A percentile compares a stretch with the other conserved stretches of the same genome.
These are phyloP conservation scores for Bodo saltans DNA, from an alignment of 78 protist species.

Conservation along the genomic window DNA sequence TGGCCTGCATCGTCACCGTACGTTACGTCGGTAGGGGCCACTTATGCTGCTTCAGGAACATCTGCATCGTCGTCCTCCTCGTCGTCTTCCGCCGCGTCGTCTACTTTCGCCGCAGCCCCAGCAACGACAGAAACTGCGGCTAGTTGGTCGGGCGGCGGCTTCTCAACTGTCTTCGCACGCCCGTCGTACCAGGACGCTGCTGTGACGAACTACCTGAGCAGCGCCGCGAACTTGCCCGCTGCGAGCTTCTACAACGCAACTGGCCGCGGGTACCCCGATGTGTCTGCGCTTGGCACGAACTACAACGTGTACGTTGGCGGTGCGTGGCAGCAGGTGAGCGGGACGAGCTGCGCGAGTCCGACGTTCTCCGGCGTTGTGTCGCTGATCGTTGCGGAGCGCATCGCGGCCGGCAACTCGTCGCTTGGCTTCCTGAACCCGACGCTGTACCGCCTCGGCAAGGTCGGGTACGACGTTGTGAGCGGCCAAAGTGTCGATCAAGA, in stretches of 20 bases:
- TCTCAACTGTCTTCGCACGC: background rate
- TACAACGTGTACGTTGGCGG: background rate
- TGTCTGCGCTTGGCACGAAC: slow-evolving; percentile 40
- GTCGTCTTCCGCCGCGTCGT: too few species aligned
- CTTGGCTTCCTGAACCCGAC: slow-evolving; percentile 37
- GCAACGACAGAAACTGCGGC: background rate
- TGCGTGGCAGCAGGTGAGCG: background rate
- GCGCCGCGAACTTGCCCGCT: slow-evolving; percentile 1
- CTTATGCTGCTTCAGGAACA: background rate
- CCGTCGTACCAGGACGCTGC: slow-evolving; percentile 29
- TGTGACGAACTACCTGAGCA: background rate
- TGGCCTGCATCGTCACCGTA: slow-evolving; percentile 33
- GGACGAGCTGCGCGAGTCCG: slow-evolving; percentile 13
- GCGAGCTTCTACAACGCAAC: background rate
- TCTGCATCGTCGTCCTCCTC: too few species aligned
- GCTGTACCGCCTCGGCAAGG: slow-evolving; percentile 29
- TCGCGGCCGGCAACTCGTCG: slow-evolving; percentile 13
- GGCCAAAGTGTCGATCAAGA: background rate
- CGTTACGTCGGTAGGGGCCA: slow-evolving; percentile 34
- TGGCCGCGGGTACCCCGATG: slow-evolving; percentile 45
- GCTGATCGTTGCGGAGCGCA: background rate
- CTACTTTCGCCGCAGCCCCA: too few species aligned
- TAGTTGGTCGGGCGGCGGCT: slow-evolving; percentile 37
- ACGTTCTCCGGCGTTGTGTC: background rate
- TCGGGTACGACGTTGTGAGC: slow-evolving; percentile 24